A percentile compares a stretch with the other conserved stretches of the same genome.
Evolutionary conservation across 352 stramenopile species (phyloP).

Genomic region (Pythium plurisporium): DNA sequence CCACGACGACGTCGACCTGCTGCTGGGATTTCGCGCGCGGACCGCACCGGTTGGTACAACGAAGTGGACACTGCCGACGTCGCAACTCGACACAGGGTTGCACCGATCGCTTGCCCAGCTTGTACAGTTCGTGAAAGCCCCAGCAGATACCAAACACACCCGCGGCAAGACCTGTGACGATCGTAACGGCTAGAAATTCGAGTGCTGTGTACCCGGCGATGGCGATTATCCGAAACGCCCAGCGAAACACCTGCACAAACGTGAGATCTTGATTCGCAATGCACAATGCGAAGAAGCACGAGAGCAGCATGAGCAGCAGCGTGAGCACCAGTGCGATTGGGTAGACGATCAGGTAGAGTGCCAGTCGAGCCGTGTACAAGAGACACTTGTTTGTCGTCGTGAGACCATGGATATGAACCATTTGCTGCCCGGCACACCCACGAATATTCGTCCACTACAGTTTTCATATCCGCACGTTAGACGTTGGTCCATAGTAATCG

Average conservation of each 20-base stretch:
- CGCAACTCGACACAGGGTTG: conserved; percentile 1
- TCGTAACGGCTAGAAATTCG: conserved; percentile 12
- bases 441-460: conserved; percentile 81
- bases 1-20: not conserved
- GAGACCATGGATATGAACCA: conserved; percentile 55
- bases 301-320: conserved; percentile 46
- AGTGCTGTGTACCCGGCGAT: conserved; percentile 15
- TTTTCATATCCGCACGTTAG: not conserved
- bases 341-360: conserved; percentile 62
- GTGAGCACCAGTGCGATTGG: conserved; percentile 56
- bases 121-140: conserved; percentile 15
- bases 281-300: conserved; percentile 65
- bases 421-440: conserved; percentile 69
- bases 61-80: not conserved
- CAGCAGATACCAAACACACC: conserved; percentile 14
- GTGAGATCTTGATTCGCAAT: conserved; percentile 20
- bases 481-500: too few relatives aligned
- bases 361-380: conserved; percentile 32
- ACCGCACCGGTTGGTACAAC: not conserved
- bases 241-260: conserved; percentile 15
- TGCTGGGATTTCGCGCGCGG: not conserved
- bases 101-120: conserved; percentile 13
- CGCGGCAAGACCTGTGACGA: conserved; percentile 12
- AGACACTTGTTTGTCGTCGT: conserved; percentile 32
- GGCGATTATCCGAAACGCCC: conserved; percentile 11